Evolutionary conservation across 106 monocot genomes (phyloP), one percentile per base, ranked within the genome.

Genomic region (Phalaenopsis aphrodite): DNA sequence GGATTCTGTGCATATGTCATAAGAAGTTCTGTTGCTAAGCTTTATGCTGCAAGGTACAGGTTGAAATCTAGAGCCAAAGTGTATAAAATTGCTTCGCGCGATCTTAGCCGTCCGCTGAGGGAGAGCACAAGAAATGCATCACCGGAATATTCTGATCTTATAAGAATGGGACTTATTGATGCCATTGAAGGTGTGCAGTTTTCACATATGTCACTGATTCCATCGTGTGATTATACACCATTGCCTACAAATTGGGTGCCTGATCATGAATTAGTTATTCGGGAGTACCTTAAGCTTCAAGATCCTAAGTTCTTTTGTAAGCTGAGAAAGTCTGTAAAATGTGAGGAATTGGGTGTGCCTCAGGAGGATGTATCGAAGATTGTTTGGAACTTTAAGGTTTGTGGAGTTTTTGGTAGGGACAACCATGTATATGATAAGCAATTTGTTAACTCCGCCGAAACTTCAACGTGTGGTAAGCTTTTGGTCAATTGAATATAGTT

Each of bases 11-110:
- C 94, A 16, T 98, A 98, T 80, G 90, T 98, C 10, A 87, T 98
- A 21, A 82, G 97, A 64, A 98, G 97, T 64, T 98, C 97, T 5
- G 45, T 98, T 55, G 94, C 94, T 11, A 94, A 98, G 83, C 92
- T 98, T n/a, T 98, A 94, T 77, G 94, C 98, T 43, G 94, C 98
- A 24, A 90, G 98, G 58, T 98, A 98, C 78, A 82, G 98, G 56
- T 82, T 94, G 75, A 98, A 98, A 79, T 98, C 94, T 79, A 90
- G 98, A 82, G 98, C 94, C 12, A 98, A 98, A 81, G 98, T 98
- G 23, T 98, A 94, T 80, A 92, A 88, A 81, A 81, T 94, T 30
- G 94, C 92, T 3, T 85, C 89, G 0, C 88, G 98, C 47, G 94
- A 98, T 84, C 84, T 98, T 8, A 90, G 92, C 81, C 81, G 84